Percentiles rank a stretch among this genome's conserved stretches.
These are phyloP conservation scores for Leptographium lundbergii DNA, from an alignment of 2,329 filamentous ascomycete genomes.

Conservation along the genomic window DNA sequence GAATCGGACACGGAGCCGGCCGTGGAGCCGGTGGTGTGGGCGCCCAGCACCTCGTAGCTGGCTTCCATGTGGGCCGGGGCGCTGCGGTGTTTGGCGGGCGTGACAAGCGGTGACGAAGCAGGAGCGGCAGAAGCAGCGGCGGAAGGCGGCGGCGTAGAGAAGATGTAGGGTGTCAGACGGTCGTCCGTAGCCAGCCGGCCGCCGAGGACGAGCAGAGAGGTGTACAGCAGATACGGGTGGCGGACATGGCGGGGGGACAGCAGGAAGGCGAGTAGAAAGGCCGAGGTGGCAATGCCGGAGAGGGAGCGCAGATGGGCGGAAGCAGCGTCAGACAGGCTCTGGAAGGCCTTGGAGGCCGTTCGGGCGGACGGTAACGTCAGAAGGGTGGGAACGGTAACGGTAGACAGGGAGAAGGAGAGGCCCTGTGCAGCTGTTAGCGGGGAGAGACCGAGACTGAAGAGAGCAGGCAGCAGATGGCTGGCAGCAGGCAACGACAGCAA, in stretches of 20 bases:
- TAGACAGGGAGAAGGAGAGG: slow-evolving; percentile 72
- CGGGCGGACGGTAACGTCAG: slow-evolving; percentile 67
- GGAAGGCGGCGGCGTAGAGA: slow-evolving; percentile 13
- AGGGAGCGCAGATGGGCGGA: slow-evolving; percentile 55
- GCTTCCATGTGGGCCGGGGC: slow-evolving; percentile 42
- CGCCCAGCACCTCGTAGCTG: slow-evolving; percentile 48
- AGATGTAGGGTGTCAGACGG: slow-evolving; percentile 31
- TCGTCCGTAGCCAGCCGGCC: slow-evolving; percentile 42
- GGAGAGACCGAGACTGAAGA: neutral
- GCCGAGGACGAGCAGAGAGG: slow-evolving; percentile 53
- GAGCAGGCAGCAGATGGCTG: neutral
- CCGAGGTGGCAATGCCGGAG: slow-evolving; percentile 53
- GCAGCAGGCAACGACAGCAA: neutral
- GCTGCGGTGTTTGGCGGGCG: slow-evolving; percentile 2
- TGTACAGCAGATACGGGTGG: slow-evolving; percentile 88
- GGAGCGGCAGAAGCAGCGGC: slow-evolving; percentile 14
- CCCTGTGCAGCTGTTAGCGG: slow-evolving; percentile 41
- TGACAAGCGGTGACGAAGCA: slow-evolving; percentile 12
- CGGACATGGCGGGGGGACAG: slow-evolving; percentile 62
- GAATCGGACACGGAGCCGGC: slow-evolving; percentile 15
- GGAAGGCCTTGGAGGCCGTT: slow-evolving; percentile 57
- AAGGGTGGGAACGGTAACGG: slow-evolving; percentile 66
- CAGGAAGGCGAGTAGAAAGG: slow-evolving; percentile 65
- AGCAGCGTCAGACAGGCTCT: slow-evolving; percentile 50
- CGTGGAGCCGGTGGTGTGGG: slow-evolving; percentile 18